phyloP scores from a whole-genome alignment of 306 rosid genomes.

The Glycyrrhiza uralensis region DNA sequence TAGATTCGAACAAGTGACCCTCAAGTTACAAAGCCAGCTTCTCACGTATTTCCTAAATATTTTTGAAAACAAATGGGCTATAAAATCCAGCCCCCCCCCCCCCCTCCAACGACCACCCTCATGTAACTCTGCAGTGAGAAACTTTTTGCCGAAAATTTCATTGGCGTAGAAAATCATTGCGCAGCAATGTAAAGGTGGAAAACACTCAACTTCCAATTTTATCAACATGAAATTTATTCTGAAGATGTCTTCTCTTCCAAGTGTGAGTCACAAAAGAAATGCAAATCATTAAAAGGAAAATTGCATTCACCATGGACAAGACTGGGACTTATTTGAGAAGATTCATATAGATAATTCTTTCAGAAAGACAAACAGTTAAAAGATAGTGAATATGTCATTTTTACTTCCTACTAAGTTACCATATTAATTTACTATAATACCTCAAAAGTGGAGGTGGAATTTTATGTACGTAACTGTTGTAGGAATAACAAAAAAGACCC shows the following conservation, averaged over 20 bases:
- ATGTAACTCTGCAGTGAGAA: background rate
- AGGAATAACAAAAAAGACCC: background rate
- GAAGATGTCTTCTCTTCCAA: background rate
- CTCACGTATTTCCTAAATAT: background rate
- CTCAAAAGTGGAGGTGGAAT: background rate
- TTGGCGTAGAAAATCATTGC: background rate
- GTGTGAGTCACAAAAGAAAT: background rate
- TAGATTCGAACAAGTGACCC: no score
- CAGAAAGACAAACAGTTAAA: background rate
- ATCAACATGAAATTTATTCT: background rate
- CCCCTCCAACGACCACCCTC: no score
- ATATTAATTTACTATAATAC: background rate
- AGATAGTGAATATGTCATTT: background rate
- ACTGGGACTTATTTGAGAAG: background rate
- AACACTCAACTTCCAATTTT: background rate
- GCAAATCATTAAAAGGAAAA: background rate
- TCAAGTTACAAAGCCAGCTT: no score
- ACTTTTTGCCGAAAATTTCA: background rate
- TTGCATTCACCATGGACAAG: constrained; percentile 8
- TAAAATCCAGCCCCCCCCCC: background rate
- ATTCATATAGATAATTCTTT: background rate
- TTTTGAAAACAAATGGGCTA: background rate
- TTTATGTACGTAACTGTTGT: background rate
- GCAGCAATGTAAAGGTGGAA: background rate
- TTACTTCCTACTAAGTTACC: background rate